Evolutionary conservation across 2,329 filamentous ascomycete genomes (phyloP), one percentile per base, ranked within the genome.

Genomic region (Microdochium bolleyi): DNA sequence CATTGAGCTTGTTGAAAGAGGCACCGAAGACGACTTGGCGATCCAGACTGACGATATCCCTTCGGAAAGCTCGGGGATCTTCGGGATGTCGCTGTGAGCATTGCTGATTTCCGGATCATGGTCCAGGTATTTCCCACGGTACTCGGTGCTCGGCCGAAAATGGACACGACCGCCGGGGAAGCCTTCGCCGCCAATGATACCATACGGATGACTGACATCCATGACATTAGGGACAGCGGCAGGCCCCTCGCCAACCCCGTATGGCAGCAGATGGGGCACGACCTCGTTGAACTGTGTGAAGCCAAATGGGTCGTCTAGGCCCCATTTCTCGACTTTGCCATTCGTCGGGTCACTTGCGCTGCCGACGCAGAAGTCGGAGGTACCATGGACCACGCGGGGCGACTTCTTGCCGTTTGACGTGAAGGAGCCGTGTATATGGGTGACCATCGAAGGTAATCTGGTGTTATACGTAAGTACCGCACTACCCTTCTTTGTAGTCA

Each of bases 391-490:
- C 57, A 92, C 89, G 13, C 84, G 79, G 7, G 91, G 88, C 8
- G 84, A 75, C 58, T 86, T 89, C 67, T 89, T 92, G 55, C 83
- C 82, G 46, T 79, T 79, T 14, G 82, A 67, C 19, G 62, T 79
- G 61, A 95, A 96, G 0, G 81, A 80, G 2, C 87, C 91, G 65
- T 96, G 86, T 1, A 96, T 69, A 60, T 89, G 85, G 55, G 87
- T 92, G 53, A 96, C 79, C 7, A 87, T 82, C 59, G 88, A 89
- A 30, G 87, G 83, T 11, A 95, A 77, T 65, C 90, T 89, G 1
- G 91, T 92, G 57, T 87, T 89, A 70, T 95, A 96, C 13, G 89
- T 95, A 61, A 91, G 73, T 8, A 94, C 85, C 1, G 91, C 87
- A 51, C 79, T 84, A 3, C 82, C 79, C 60, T 84, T 86, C 66